phyloP scores from a whole-genome alignment of 176 grass and related monocot species.

The Oryza coarctata region DNA sequence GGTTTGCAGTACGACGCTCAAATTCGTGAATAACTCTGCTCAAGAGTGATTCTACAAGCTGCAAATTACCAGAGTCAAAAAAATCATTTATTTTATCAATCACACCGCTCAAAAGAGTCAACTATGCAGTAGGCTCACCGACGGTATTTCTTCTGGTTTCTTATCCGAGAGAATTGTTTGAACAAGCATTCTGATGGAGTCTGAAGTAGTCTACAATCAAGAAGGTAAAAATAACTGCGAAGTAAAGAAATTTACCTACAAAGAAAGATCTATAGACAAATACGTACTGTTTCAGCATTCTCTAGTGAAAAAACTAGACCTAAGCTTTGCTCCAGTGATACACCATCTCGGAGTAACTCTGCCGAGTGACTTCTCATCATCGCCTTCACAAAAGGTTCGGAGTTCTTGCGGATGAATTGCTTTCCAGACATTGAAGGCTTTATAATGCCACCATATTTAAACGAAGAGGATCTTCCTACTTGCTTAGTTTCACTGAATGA shows the following conservation, averaged over 20 bases:
- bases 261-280: conserved; percentile 11
- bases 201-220: conserved; percentile 57
- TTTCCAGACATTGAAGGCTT: conserved; percentile 60
- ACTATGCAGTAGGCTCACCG: conserved; percentile 40
- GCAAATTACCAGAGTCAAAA: conserved; percentile 25
- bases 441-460: conserved; percentile 53
- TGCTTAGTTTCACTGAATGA: conserved; percentile 61
- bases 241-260: not conserved
- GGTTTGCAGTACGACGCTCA: conserved; percentile 51
- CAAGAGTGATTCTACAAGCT: conserved; percentile 84
- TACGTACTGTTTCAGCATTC: conserved; percentile 62
- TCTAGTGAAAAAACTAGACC: conserved; percentile 58
- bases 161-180: conserved; percentile 71
- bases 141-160: conserved; percentile 88
- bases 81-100: conserved; percentile 26
- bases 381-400: conserved; percentile 67
- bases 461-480: conserved; percentile 45
- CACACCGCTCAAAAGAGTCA: conserved; percentile 17
- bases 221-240: conserved; percentile 22
- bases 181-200: conserved; percentile 67
- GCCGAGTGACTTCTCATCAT: conserved; percentile 67
- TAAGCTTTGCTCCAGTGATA: conserved; percentile 56
- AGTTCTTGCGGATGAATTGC: conserved; percentile 62
- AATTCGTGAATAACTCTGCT: conserved; percentile 81
- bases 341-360: conserved; percentile 49